Base-by-base conservation (phyloP, 805 yeast species). In the Cyberlindnera mississippiensis region DNA sequence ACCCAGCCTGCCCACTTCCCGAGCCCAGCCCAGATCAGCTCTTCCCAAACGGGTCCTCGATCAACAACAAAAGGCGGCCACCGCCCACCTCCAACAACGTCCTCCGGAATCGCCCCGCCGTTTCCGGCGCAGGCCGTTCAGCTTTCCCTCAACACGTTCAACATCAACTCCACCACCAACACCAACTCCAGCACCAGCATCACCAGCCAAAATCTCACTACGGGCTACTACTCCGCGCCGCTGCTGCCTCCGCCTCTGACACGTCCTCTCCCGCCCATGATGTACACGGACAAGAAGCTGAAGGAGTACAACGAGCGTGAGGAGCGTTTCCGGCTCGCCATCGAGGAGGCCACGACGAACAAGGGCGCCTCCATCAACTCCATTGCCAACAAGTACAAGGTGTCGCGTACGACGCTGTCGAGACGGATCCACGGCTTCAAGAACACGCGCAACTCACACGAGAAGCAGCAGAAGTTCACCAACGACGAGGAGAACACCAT, bases 261-360 rank as follows among this genome's bases (percentile, higher is more conserved):
- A 7, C 45, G 37, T n/a, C 48, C 44, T 22, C 34, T 44, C 14
- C 48, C 41, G 24, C 48, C 40, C 13, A 31, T 33, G 31, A 44
- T 55, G 52, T 55, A 48, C 46, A 52, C 50, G 13, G 61, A 57
- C 43, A 45, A 50, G 33, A 57, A 57, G 41, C 46, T 57, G n/a
- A 55, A 57, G 36, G 57, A 55, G 37, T 57, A 57, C 41, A 57
- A 57, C 43, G 60, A 55, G 35, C 51, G 61, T 26, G 61, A 57
- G 35, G 59, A 52, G 33, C 44, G 60, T 10, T 57, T 57, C 44
- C 42, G 57, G 30, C 45, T 52, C 8, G 61, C 61, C 6, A 54
- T 57, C 27, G 54, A 49, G 19, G 61, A 57, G 42, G 59, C 59
- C 8, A 50, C 57, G 9, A 42, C 46, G 10, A 51, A 57, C 44